Base-by-base conservation (phyloP, 345 rosid species). In the Zanthoxylum bungeanum region DNA sequence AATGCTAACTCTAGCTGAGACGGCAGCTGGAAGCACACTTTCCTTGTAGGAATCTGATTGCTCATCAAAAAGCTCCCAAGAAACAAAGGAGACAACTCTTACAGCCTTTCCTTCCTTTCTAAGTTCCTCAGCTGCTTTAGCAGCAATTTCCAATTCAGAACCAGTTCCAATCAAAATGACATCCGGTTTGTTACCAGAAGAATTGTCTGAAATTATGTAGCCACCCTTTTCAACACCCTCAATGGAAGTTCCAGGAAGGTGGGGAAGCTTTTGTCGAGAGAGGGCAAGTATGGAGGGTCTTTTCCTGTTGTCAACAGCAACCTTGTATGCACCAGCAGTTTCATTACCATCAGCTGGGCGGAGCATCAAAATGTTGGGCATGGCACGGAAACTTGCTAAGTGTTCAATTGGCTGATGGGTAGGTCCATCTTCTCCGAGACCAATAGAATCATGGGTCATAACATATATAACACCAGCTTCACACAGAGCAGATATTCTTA, bases 311-410 rank as follows among this genome's bases (percentile, higher is more conserved):
- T 77, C 75, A 47, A 91, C 86, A 17, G 98, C 99, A 60, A 93
- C 88, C 62, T 80, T 93, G 85, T 96, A 96, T 1, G 98, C 91
- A 14, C 99, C 99, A 10, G 99, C 96, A 31, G 98, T 96, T 75
- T 96, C 99, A 36, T 88, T 96, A 53, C 98, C 99, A 33, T 96
- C 99, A 70, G 99, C 99, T 16, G 99, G 99, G 56, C 99, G 98
- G 79, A 96, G 85, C 99, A 96, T 96, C 50, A 96, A 77, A 37
- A 85, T 75, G 83, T 93, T 96, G 51, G 99, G 98, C 98, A 96
- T 96, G 40, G 99, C 99, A 59, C 99, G 96, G 93, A 96, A 93
- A 73, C 99, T 96, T 8, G 99, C 97, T 55, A 96, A 21, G 87
- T 96, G 98, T 77, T 96, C 99, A 40, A 96, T 81, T 37, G 99